A percentile compares a stretch with the other conserved stretches of the same genome.
Evolutionary conservation across 192 early-diverging fungal species (phyloP).

Genomic region (Coemansia sp.): DNA sequence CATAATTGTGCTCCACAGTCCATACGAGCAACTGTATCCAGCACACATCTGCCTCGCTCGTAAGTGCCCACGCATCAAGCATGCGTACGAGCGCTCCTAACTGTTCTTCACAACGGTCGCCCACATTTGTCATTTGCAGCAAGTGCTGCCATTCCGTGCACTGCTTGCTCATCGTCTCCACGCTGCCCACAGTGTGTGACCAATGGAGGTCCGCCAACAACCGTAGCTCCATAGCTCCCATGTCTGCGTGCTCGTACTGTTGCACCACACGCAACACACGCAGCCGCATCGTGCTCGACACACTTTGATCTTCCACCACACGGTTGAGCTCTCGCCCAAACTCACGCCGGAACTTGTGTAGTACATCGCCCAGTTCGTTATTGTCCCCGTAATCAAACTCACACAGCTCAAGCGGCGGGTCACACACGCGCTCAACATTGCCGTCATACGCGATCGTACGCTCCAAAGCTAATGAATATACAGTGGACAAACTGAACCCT

Average conservation of each 20-base stretch:
- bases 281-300: slow-evolving; percentile 1
- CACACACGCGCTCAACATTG: slow-evolving; percentile 3
- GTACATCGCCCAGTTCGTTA: slow-evolving; percentile 17
- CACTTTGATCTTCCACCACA: not conserved
- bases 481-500: slow-evolving; percentile 12
- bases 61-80: not conserved
- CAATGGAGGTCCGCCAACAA: slow-evolving; percentile 34
- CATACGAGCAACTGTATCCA: slow-evolving; percentile 18
- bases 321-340: slow-evolving; percentile 7
- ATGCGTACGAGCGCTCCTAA: not conserved
- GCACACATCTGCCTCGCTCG: not conserved
- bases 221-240: slow-evolving; percentile 5
- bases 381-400: slow-evolving; percentile 22
- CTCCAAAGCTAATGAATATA: slow-evolving; percentile 5
- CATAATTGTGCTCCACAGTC: slow-evolving; percentile 13
- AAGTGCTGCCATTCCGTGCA: slow-evolving; percentile 6
- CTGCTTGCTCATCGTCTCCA: not conserved
- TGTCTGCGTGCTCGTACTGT: not conserved
- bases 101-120: not conserved
- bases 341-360: slow-evolving; percentile 8
- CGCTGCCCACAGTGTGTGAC: not conserved
- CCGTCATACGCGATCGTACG: not conserved
- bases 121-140: not conserved
- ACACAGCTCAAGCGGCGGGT: slow-evolving; percentile 27
- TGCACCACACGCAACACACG: not conserved